Conservation (phyloP, 192 early-diverging fungal species). For the Backusella tuberculispora region DNA sequence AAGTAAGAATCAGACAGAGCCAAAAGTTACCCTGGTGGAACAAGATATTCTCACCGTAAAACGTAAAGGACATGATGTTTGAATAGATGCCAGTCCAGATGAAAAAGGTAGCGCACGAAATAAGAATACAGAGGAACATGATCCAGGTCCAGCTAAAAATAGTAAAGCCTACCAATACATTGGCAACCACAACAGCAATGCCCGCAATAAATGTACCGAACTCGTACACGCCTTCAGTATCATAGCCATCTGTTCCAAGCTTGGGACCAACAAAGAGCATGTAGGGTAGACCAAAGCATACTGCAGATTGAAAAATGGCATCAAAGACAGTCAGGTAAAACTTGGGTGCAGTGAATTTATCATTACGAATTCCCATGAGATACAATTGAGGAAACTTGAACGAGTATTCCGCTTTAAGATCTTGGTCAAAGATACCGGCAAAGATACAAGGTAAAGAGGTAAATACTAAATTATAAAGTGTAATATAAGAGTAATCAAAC, state of each 20-base stretch:
- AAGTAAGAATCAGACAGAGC: slow-evolving; percentile 62
- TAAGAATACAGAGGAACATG: slow-evolving; percentile 50
- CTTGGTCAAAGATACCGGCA: slow-evolving; percentile 75
- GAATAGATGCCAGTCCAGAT: slow-evolving; percentile 66
- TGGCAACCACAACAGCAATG: slow-evolving; percentile 73
- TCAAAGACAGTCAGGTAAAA: slow-evolving; percentile 67
- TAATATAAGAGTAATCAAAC: slow-evolving; percentile 79
- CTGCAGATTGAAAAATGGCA: slow-evolving; percentile 66
- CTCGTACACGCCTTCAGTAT: slow-evolving; percentile 63
- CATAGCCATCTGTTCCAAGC: slow-evolving; percentile 41
- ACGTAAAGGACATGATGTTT: slow-evolving; percentile 36
- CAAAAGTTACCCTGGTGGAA: slow-evolving; percentile 71
- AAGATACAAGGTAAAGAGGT: slow-evolving; percentile 74
- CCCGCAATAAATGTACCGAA: slow-evolving; percentile 78
- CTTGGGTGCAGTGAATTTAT: slow-evolving; percentile 62
- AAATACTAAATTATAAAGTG: slow-evolving; percentile 81
- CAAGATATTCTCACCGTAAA: slow-evolving; percentile 52
- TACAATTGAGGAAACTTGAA: slow-evolving; percentile 76
- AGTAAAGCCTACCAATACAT: slow-evolving; percentile 79
- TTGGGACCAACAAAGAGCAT: slow-evolving; percentile 52
- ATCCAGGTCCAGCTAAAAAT: slow-evolving; percentile 81
- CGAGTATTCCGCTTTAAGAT: slow-evolving; percentile 61
- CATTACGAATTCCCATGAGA: slow-evolving; percentile 60
- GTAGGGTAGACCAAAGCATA: slow-evolving; percentile 64
- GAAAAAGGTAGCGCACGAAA: slow-evolving; percentile 60